Evolutionary conservation across 1,284 basidiomycete species (phyloP), one percentile per base, ranked within the genome.

Genomic region (Puccinia hordei): DNA sequence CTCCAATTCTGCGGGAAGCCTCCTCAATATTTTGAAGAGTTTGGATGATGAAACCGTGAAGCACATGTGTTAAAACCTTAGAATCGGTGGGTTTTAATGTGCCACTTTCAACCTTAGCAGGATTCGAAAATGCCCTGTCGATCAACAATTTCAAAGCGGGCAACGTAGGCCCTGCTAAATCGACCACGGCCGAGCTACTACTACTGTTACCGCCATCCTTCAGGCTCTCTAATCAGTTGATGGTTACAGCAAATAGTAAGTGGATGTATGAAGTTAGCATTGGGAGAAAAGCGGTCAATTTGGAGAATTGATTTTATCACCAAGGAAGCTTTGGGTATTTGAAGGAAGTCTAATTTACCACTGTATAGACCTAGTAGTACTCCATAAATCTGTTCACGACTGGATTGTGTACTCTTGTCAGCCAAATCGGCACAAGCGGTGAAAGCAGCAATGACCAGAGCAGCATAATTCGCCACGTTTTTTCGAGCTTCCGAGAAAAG

Each of bases 21-120:
- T 92, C 93, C 83, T 98, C 94, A 30, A 98, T 89, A 83, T 95
- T 93, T 74, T 91, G 87, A 53, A 99, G 86, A 84, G 93, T 94
- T 0, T 91, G 89, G 0, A 93, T 95, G 13, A 98, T 86, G 51
- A 98, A 87, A 8, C 93, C 94, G 84, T 98, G 94, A 0, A 97
- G 86, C 5, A 93, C 87, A 22, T 84, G 82, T n/a, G 83, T 83
- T 24, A 87, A 79, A 24, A 53, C 61, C 24, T 41, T 63, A 22
- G 61, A 49, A 17, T 76, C 63, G 22, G 63, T 46, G 15, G 63
- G 10, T 72, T 72, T 35, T 22, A 30, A 53, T 51, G 2, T 17
- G 44, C 2, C 41, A 69, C 30, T 33, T 9, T 17, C 71, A 49
- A 12, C 38, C 33, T 0, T 30, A 33, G 9, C 49, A 41, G 38